phyloP scores from a whole-genome alignment of 2,329 filamentous ascomycete species.

The Fonsecaea multimorphosa region DNA sequence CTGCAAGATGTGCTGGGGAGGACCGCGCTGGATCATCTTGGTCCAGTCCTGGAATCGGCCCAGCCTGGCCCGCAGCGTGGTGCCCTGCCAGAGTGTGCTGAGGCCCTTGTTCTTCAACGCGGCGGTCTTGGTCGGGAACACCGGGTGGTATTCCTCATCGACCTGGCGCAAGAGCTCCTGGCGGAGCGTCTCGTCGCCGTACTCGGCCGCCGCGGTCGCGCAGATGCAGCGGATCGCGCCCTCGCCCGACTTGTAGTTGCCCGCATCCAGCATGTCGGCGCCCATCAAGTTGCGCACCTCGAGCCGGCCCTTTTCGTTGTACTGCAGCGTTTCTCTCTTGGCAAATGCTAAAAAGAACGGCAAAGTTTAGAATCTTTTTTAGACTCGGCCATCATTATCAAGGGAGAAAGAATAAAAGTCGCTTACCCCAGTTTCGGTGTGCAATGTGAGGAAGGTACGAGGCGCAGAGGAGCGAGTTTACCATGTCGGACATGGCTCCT shows the following conservation, averaged over 20 bases:
- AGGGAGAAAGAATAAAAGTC: background rate
- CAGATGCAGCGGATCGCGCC: slow-evolving; percentile 25
- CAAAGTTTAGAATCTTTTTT: no score
- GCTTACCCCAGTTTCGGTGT: slow-evolving; percentile 32
- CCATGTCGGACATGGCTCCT: slow-evolving; percentile 29
- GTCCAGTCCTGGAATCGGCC: slow-evolving; percentile 29
- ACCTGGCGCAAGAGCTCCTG: slow-evolving; percentile 26
- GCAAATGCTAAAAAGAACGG: slow-evolving; percentile 20
- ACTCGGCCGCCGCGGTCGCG: slow-evolving; percentile 29
- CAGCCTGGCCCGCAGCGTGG: slow-evolving; percentile 16
- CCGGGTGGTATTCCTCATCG: slow-evolving; percentile 33
- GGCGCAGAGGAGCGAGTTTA: slow-evolving; percentile 34
- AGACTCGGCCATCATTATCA: no score
- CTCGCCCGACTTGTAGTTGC: slow-evolving; percentile 33
- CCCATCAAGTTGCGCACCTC: slow-evolving; percentile 30
- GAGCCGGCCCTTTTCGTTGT: slow-evolving; percentile 25
- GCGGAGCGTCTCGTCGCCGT: slow-evolving; percentile 28
- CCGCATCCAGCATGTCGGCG: slow-evolving; percentile 35
- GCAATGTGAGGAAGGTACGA: slow-evolving; percentile 33
- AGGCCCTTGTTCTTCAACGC: slow-evolving; percentile 30
- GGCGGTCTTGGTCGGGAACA: slow-evolving; percentile 22
- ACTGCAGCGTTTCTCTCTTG: slow-evolving; percentile 27
- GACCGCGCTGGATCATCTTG: slow-evolving; percentile 23
- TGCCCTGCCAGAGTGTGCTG: slow-evolving; percentile 20
- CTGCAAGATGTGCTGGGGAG: slow-evolving; percentile 9